Evolutionary conservation across 352 stramenopile genomes (phyloP).

Genomic region (Pythium coloratum): DNA sequence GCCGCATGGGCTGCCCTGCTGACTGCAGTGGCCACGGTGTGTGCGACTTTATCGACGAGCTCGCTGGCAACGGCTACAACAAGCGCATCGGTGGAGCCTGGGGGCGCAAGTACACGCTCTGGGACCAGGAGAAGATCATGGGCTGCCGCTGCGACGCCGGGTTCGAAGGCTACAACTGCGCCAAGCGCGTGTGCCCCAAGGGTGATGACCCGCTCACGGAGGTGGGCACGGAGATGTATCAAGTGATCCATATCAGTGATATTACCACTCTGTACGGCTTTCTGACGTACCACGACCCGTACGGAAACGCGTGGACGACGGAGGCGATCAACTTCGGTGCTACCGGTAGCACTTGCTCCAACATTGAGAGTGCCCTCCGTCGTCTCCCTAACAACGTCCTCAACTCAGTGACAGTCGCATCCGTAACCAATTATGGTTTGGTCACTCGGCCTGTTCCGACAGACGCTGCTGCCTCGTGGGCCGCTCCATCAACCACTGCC

Average conservation of each 20-base stretch:
- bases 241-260: constrained; percentile 37
- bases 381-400: constrained; percentile 69
- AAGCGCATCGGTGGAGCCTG: constrained; percentile 37
- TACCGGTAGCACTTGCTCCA: constrained; percentile 26
- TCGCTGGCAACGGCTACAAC: constrained; percentile 43
- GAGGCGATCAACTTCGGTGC: constrained; percentile 34
- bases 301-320: constrained; percentile 67
- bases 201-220: constrained; percentile 79
- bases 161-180: constrained; percentile 61
- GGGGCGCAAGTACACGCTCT: constrained; percentile 41
- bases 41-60: constrained; percentile 57
- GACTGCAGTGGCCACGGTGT: constrained; percentile 53
- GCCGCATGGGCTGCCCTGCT: constrained; percentile 38
- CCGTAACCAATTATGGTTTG: too few relatives aligned
- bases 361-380: constrained; percentile 42
- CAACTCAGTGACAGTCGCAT: constrained; percentile 41
- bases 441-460: too few relatives aligned
- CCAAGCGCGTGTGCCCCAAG: constrained; percentile 73
- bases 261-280: constrained; percentile 26
- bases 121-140: constrained; percentile 85
- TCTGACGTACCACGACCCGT: constrained; percentile 73
- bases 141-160: constrained; percentile 52
- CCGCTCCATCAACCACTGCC: background rate
- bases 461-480: too few relatives aligned
- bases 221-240: constrained; percentile 54